Percentiles rank a stretch among this genome's conserved stretches.
Evolutionary conservation across 345 rosid genomes (phyloP).

Genomic region (Eucalyptus urophylla): DNA sequence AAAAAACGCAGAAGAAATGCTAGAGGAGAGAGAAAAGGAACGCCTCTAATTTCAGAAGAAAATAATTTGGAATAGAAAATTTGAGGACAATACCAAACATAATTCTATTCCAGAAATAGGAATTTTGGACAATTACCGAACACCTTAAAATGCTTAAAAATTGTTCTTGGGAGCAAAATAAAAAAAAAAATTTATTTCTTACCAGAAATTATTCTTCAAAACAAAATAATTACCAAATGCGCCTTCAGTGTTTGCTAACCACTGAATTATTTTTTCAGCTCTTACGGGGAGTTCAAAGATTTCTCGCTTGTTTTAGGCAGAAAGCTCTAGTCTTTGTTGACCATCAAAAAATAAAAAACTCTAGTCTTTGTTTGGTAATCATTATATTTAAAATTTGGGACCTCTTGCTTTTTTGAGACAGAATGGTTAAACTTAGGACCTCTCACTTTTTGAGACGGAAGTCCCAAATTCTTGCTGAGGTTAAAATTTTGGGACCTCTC

Average conservation of each 20-base stretch:
- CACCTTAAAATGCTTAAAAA: accelerated
- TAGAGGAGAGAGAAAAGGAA: background rate
- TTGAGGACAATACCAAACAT: too few relatives aligned
- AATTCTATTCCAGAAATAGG: accelerated
- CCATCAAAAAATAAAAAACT: background rate
- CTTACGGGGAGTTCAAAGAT: accelerated
- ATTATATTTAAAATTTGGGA: too few relatives aligned
- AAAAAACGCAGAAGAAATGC: background rate
- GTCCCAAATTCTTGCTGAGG: background rate
- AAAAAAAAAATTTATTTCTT: too few relatives aligned
- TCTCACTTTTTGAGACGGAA: background rate
- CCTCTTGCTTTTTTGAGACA: too few relatives aligned
- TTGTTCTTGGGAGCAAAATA: accelerated
- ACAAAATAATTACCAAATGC: accelerated
- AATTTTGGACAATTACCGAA: too few relatives aligned
- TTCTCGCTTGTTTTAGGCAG: background rate
- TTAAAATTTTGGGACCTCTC: background rate
- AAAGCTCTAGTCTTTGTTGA: background rate
- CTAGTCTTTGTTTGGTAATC: too few relatives aligned
- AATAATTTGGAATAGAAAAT: too few relatives aligned
- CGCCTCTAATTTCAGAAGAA: too few relatives aligned
- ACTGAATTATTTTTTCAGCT: background rate
- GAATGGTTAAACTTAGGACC: background rate
- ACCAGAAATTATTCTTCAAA: accelerated
- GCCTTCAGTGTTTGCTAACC: accelerated